Base-by-base conservation (phyloP, 1,284 basidiomycete species). In the Fomitopsis schrenkii region DNA sequence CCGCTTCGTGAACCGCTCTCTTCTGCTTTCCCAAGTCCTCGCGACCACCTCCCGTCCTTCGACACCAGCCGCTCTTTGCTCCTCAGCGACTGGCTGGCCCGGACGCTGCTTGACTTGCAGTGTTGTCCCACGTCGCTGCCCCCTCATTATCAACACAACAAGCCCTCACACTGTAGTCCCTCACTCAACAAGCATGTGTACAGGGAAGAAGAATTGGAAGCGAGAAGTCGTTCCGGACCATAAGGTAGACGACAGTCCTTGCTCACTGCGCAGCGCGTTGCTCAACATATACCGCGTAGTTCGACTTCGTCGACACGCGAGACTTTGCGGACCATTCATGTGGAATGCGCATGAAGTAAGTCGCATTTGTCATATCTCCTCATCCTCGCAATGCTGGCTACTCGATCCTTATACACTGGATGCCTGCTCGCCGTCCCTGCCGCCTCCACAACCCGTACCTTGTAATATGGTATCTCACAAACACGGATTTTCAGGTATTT, bases 221-320 rank as follows among this genome's bases (percentile, higher is more conserved):
- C 86, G 97, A 73, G 97, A 98, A 81, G 86, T 93, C 69, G 96
- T 99, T 52, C 94, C 93, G 61, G 97, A 98, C 79, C 97, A 98
- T 79, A 99, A 98, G 85, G 95, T 95, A 65, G 52, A 65, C 62
- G 12, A 9, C 9, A 14, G 30, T 33, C 2, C 4, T 33, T 28
- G 3, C 26, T 26, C 41, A 22, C 40, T 46, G 5, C 35, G 6
- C n/a, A 14, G 58, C 30, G 40, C 44, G 19, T 45, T 53, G 45
- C 42, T 28, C 14, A 15, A 65, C 57, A 63, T 62, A 40, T 33
- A 41, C 22, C n/a, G 10, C 28, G 12, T 67, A 98, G 95, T 98
- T 98, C 73, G 97, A 99, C 81, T 98, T 98, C 74, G 86, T 99
- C 74, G 94, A 98, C 75, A 90, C 91, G 33, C 84, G 87, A 61